These are phyloP conservation scores for Takashimella tepidaria DNA, from an alignment of 1,284 basidiomycete species.

Conservation along the genomic window DNA sequence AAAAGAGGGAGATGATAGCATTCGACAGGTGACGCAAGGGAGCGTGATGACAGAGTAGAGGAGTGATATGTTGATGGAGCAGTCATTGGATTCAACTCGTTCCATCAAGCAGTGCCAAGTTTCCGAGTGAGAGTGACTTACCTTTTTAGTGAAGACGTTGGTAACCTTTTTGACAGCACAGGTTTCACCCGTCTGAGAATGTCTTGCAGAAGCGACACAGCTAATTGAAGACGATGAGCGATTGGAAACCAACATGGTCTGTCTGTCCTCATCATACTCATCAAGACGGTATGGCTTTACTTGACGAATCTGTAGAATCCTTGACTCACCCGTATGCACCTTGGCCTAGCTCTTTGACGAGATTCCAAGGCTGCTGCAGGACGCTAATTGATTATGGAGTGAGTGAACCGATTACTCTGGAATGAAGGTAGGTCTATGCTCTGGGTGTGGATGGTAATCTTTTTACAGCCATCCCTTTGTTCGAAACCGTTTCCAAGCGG, in stretches of 20 bases:
- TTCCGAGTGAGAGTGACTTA: conserved; percentile 4
- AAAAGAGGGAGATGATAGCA: too few species aligned
- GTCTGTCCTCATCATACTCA: background rate
- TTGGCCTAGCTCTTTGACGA: conserved; percentile 91
- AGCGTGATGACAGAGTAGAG: too few species aligned
- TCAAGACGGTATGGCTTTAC: background rate
- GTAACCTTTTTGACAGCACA: conserved; percentile 73
- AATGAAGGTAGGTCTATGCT: too few species aligned
- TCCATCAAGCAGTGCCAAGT: background rate
- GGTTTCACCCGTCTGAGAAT: conserved; percentile 77
- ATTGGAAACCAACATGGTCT: background rate
- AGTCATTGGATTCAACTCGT: conserved; percentile 15
- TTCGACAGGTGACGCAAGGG: too few species aligned
- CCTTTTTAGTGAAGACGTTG: conserved; percentile 86
- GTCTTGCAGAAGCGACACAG: conserved; percentile 80
- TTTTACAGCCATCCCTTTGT: too few species aligned
- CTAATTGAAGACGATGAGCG: conserved; percentile 14
- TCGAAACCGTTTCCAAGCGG: too few species aligned
- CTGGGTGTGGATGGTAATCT: too few species aligned
- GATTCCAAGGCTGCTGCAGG: conserved; percentile 86
- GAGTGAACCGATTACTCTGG: too few species aligned
- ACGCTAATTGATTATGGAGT: too few species aligned
- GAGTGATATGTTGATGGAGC: background rate
- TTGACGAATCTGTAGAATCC: background rate
- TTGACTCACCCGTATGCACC: conserved; percentile 71